These are phyloP conservation scores for Salix brachista DNA, from an alignment of 345 rosid genomes.

Conservation along the genomic window DNA sequence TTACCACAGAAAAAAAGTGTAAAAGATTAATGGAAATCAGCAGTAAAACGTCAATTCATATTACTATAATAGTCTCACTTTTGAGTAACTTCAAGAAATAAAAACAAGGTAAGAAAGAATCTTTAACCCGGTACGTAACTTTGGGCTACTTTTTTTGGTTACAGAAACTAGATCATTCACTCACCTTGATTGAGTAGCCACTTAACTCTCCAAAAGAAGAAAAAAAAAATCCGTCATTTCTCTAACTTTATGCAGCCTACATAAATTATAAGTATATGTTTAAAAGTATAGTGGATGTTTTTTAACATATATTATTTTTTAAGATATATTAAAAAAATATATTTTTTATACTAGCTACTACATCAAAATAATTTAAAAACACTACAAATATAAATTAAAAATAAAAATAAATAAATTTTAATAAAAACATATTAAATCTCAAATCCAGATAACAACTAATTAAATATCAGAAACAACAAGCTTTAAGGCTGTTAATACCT, in stretches of 20 bases:
- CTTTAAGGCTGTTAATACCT: neutral
- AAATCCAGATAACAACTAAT: too few species aligned
- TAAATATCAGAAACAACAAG: neutral
- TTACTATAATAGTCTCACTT: neutral
- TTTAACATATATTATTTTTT: too few species aligned
- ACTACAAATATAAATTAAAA: too few species aligned
- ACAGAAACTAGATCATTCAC: neutral
- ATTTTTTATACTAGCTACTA: too few species aligned
- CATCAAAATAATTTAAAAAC: too few species aligned
- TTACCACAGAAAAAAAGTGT: constrained; percentile 2
- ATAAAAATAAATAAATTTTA: too few species aligned
- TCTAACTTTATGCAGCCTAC: neutral
- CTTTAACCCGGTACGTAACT: neutral
- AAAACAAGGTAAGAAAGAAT: neutral
- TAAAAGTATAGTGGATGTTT: too few species aligned
- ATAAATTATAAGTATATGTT: too few species aligned
- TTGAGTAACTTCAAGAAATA: neutral
- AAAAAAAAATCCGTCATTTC: neutral
- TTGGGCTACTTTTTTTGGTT: neutral
- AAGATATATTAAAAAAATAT: too few species aligned
- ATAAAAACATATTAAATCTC: too few species aligned
- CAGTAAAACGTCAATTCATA: neutral
- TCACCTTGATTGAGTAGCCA: neutral
- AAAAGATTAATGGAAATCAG: neutral
- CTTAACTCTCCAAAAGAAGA: neutral